Conservation (phyloP, 208 protist genomes). For the Leishmania braziliensis region DNA sequence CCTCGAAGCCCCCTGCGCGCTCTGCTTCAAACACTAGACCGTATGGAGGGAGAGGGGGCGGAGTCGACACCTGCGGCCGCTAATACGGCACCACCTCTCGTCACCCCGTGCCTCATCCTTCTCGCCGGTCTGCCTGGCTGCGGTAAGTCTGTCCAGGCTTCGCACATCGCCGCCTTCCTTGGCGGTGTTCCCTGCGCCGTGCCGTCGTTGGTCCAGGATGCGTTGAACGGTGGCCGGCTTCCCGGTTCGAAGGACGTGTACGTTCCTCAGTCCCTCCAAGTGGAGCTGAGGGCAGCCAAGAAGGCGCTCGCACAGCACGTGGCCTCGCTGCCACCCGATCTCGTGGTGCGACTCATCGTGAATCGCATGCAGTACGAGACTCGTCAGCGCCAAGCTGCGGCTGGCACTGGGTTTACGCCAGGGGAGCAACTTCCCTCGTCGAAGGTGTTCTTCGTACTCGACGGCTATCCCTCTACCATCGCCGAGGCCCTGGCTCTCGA, state of each 20-base stretch:
- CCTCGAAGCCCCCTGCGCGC: slow-evolving; percentile 30
- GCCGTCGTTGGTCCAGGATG: slow-evolving; percentile 31
- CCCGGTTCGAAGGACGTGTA: slow-evolving; percentile 8
- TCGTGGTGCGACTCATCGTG: slow-evolving; percentile 31
- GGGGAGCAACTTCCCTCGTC: neutral
- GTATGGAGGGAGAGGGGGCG: slow-evolving; percentile 26
- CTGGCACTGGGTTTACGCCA: neutral
- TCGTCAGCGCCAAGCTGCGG: slow-evolving; percentile 1
- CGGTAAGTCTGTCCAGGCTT: slow-evolving; percentile 14
- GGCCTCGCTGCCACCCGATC: slow-evolving; percentile 19
- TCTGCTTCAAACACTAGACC: slow-evolving; percentile 36
- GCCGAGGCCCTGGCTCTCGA: slow-evolving; percentile 47
- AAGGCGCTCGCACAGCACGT: neutral
- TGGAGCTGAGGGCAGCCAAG: slow-evolving; percentile 15
- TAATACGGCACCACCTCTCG: neutral
- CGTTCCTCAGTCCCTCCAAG: slow-evolving; percentile 34
- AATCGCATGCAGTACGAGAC: slow-evolving; percentile 33
- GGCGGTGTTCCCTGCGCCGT: slow-evolving; percentile 11
- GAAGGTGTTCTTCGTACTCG: slow-evolving; percentile 29
- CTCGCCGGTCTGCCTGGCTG: slow-evolving; percentile 2
- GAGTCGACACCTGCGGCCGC: neutral
- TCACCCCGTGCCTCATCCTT: slow-evolving; percentile 9
- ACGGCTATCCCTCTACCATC: slow-evolving; percentile 50
- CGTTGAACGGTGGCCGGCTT: slow-evolving; percentile 17
- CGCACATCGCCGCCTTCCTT: neutral